These are phyloP conservation scores for Moricandia arvensis DNA, from an alignment of 345 rosid genomes.

Conservation along the genomic window DNA sequence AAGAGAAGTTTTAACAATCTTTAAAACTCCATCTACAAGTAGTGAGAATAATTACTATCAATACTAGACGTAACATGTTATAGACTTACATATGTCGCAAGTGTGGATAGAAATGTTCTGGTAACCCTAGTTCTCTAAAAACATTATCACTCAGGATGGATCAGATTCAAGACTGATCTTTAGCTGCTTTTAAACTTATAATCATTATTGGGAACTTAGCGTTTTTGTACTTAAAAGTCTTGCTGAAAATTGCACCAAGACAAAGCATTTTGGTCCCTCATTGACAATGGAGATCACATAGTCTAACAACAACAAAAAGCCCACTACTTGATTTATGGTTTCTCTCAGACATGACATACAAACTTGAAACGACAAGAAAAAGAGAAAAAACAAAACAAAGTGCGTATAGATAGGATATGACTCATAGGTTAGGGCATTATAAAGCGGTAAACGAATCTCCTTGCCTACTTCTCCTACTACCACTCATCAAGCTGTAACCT, in stretches of 20 bases:
- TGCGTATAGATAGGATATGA: neutral
- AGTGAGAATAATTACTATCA: neutral
- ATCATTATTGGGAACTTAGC: neutral
- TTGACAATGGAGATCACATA: conserved; percentile 36
- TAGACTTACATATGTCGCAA: neutral
- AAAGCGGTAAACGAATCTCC: neutral
- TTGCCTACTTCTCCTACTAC: conserved; percentile 22
- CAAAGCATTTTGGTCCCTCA: conserved; percentile 33
- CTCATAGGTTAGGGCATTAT: neutral
- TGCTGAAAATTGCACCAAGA: neutral
- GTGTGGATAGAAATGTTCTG: neutral
- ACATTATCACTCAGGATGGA: neutral
- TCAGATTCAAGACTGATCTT: neutral
- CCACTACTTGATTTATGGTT: conserved; percentile 24
- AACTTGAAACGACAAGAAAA: conserved; percentile 20
- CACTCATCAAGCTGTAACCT: neutral
- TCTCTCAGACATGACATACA: conserved; percentile 25
- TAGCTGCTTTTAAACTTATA: neutral
- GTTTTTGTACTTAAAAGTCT: neutral
- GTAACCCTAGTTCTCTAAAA: neutral
- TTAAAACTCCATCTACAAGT: neutral
- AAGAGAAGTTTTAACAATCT: neutral
- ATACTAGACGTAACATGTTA: neutral
- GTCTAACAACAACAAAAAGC: conserved; percentile 32
- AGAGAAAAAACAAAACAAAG: conserved; percentile 9